Evolutionary conservation across 179 eudicot genomes (phyloP).

Genomic region (Sideroxylon spinosum): DNA sequence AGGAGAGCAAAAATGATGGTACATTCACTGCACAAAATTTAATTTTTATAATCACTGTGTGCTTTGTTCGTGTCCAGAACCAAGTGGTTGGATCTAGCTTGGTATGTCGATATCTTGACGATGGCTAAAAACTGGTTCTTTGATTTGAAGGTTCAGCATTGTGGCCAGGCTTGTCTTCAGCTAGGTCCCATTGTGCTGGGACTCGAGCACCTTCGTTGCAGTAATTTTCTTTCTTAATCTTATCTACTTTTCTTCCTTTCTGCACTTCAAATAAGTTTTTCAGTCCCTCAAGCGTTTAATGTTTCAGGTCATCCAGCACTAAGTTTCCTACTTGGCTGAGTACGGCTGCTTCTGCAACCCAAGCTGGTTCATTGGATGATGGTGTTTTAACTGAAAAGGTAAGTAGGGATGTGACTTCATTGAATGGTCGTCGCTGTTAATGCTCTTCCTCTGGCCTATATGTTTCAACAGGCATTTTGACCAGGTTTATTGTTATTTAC

Average conservation of each 20-base stretch:
- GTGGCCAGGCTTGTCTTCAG: conserved; percentile 20
- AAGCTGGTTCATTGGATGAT: background rate
- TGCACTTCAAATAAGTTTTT: background rate
- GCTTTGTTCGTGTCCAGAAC: background rate
- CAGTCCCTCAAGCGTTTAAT: background rate
- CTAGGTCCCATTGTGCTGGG: conserved; percentile 3
- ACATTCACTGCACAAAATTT: background rate
- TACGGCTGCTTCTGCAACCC: conserved; percentile 4
- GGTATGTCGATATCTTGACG: background rate
- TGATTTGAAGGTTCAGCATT: conserved; percentile 16
- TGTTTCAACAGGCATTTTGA: background rate
- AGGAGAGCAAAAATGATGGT: conserved; percentile 22
- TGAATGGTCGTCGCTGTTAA: background rate
- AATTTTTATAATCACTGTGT: background rate
- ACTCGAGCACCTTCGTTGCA: conserved; percentile 11
- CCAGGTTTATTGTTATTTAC: background rate
- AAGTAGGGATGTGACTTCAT: background rate
- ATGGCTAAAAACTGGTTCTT: background rate
- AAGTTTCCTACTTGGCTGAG: conserved; percentile 16
- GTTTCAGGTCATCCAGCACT: conserved; percentile 8
- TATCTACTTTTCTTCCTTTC: background rate
- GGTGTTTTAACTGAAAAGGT: conserved; percentile 13
- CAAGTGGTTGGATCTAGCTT: background rate
- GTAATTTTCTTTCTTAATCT: conserved; percentile 18
- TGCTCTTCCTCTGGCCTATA: background rate